phyloP scores from a whole-genome alignment of 108 stramenopile genomes.

The Pseudonitzschia multistriata region DNA sequence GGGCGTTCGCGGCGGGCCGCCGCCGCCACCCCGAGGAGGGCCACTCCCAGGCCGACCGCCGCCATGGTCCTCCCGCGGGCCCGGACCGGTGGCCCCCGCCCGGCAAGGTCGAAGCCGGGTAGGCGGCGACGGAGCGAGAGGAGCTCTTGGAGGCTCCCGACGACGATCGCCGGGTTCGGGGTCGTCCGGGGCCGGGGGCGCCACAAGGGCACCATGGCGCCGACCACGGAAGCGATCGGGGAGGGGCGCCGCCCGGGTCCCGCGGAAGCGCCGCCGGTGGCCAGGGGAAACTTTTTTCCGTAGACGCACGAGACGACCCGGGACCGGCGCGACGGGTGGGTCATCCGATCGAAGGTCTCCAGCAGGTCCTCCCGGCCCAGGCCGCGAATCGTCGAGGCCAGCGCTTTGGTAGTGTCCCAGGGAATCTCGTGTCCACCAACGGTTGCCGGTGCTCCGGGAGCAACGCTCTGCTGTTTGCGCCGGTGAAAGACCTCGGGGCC shows the following conservation, averaged over 20 bases:
- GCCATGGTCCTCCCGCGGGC: too few relatives aligned
- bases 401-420: constrained; percentile 56
- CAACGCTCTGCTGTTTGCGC: not conserved
- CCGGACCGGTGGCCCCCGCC: too few relatives aligned
- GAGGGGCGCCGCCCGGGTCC: too few relatives aligned
- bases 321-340: constrained; percentile 48
- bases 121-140: too few relatives aligned
- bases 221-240: too few relatives aligned
- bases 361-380: constrained; percentile 52
- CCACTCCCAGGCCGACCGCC: not conserved
- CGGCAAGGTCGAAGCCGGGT: too few relatives aligned
- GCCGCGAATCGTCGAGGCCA: constrained; percentile 53
- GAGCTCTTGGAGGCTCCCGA: too few relatives aligned
- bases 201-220: too few relatives aligned
- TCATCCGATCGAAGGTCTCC: constrained; percentile 58
- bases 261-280: too few relatives aligned
- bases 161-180: too few relatives aligned
- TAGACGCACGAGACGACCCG: constrained; percentile 72
- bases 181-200: too few relatives aligned
- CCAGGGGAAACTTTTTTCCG: constrained; percentile 82
- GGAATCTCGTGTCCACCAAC: constrained; percentile 42
- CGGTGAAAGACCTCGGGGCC: constrained; percentile 58
- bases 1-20: too few relatives aligned
- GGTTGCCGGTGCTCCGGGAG: not conserved
- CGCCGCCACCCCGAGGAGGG: not conserved